Evolutionary conservation across 352 stramenopile genomes (phyloP).

Genomic region (Pythium oligandrum): DNA sequence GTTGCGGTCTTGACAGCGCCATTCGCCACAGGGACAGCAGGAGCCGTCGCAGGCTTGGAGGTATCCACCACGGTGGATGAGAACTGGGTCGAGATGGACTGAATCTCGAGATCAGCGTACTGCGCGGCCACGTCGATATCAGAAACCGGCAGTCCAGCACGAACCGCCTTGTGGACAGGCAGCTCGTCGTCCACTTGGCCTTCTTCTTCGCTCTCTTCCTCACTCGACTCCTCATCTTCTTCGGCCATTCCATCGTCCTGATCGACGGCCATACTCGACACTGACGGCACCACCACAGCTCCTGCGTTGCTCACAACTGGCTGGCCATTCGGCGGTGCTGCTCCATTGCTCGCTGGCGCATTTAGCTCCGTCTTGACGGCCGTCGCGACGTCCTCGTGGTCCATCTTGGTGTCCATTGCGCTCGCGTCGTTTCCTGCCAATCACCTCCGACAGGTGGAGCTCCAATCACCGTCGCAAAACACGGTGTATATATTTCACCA

Average conservation of each 20-base stretch:
- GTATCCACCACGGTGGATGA: slow-evolving; percentile 17
- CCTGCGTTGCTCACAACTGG: too few relatives aligned
- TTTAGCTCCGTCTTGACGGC: slow-evolving; percentile 1
- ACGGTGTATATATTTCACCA: too few relatives aligned
- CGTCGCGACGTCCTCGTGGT: not conserved
- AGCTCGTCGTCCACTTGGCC: not conserved
- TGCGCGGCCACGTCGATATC: slow-evolving; percentile 29
- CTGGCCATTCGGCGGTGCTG: too few relatives aligned
- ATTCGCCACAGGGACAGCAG: not conserved
- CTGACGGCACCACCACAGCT: too few relatives aligned
- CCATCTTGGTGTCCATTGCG: too few relatives aligned
- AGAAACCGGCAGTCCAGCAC: slow-evolving; percentile 9
- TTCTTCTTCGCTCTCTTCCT: slow-evolving; percentile 10
- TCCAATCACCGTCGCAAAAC: too few relatives aligned
- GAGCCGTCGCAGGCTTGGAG: slow-evolving; percentile 7
- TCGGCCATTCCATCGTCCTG: slow-evolving; percentile 1
- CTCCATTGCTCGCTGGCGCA: too few relatives aligned
- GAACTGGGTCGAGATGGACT: slow-evolving; percentile 25
- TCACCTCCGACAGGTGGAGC: too few relatives aligned
- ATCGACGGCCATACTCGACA: not conserved
- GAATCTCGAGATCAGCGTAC: slow-evolving; percentile 29
- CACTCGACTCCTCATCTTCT: slow-evolving; percentile 4
- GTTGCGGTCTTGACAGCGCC: not conserved
- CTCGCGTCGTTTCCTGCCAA: too few relatives aligned
- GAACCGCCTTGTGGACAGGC: not conserved